A percentile compares a stretch with the other conserved stretches of the same genome.
phyloP scores from a whole-genome alignment of 1,139 yeast genomes.

The Candida frijolesensis region DNA sequence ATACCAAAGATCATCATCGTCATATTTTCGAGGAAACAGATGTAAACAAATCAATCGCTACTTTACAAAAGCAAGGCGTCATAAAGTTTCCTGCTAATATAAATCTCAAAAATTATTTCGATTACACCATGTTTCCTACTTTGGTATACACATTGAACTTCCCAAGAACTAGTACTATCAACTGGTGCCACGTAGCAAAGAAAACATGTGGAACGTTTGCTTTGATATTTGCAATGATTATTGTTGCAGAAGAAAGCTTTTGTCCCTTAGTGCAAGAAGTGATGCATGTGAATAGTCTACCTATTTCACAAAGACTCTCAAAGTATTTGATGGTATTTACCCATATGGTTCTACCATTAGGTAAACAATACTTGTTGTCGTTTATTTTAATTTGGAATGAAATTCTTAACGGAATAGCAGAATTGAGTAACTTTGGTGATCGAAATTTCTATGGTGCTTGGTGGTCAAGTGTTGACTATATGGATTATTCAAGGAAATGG shows the following conservation, averaged over 20 bases:
- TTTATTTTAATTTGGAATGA: slow-evolving; percentile 96
- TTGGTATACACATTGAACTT: slow-evolving; percentile 77
- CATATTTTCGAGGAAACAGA: slow-evolving; percentile 17
- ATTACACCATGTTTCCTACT: slow-evolving; percentile 86
- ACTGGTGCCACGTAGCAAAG: slow-evolving; percentile 68
- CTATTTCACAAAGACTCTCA: slow-evolving; percentile 45
- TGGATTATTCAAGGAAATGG: slow-evolving; percentile 92
- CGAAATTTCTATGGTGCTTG: slow-evolving; percentile 92
- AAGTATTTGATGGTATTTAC: slow-evolving; percentile 64
- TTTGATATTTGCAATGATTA: slow-evolving; percentile 77
- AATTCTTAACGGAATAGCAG: slow-evolving; percentile 88
- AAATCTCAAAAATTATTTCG: slow-evolving; percentile 63
- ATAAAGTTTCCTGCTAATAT: slow-evolving; percentile 70
- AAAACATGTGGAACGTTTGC: slow-evolving; percentile 85
- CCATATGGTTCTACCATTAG: slow-evolving; percentile 79
- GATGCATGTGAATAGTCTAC: slow-evolving; percentile 49
- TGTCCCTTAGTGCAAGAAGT: slow-evolving; percentile 76
- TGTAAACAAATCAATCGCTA: slow-evolving; percentile 19
- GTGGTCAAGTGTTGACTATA: slow-evolving; percentile 98
- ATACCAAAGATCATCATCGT: slow-evolving; percentile 5
- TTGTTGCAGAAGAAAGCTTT: slow-evolving; percentile 75
- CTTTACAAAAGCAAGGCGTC: slow-evolving; percentile 23
- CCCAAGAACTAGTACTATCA: slow-evolving; percentile 70
- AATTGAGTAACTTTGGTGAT: slow-evolving; percentile 81
- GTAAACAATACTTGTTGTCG: slow-evolving; percentile 70